Base-by-base conservation (phyloP, 371 early-diverging fungal genomes). In the Batkoa obscura region DNA sequence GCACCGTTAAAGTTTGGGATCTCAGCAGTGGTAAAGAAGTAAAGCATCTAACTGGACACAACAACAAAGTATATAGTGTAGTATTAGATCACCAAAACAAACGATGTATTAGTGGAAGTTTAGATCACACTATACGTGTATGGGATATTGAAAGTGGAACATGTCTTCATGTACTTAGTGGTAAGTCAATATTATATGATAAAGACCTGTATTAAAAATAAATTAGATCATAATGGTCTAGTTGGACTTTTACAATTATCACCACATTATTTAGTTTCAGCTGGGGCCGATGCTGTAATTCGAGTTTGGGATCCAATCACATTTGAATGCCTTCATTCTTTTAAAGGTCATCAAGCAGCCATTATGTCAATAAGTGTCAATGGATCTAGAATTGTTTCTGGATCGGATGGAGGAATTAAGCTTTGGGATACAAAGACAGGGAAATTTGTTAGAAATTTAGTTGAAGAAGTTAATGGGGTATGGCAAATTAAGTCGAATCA, bases 321-420 rank as follows among this genome's bases (percentile, higher is more conserved):
- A 13, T 84, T 85, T 6, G 72, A 74, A 23, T 84, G 84, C 60
- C 59, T 72, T 34, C 75, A 77, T 34, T 73, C 78, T 9, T 69
- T 91, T 31, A 70, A 72, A 6, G 80, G 75, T 1, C 88, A 90
- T 62, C 52, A 72, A 12, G 84, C 80, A 1, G 90, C 96, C 17
- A 93, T 96, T 50, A 96, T 94, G 0, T 92, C 92, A 55, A 88
- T 96, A 69, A 91, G 92, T 62, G 87, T 90, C 63, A 94, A 96
- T 60, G 77, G 73, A 2, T 68, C 76, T 51, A 90, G 89, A 56
- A 82, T 93, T 8, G 85, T 94, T 13, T 88, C 88, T 5, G 94
- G 97, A 0, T 85, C 88, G 3, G 95, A 92, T 58, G 86, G 86
- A n/a, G 86, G 86, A 1, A 69, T 96, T 23, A 95, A 91, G 62